Base-by-base conservation (phyloP, 2,329 filamentous ascomycete species). In the Fusarium miscanthi region DNA sequence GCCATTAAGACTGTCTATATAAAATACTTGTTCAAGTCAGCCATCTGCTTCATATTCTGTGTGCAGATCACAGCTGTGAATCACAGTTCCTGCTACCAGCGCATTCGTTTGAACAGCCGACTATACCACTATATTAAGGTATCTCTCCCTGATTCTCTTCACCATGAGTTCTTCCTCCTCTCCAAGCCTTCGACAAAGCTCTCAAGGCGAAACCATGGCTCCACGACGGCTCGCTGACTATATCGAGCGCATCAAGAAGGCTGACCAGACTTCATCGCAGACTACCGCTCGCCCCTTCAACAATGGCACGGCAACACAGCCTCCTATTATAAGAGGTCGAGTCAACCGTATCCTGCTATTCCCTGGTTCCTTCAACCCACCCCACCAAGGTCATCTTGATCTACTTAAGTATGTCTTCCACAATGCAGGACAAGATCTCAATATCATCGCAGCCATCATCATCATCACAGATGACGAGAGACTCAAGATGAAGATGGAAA, bases 351-450 rank as follows among this genome's bases (percentile, higher is more conserved):
- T 83, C n/a, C 66, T 83, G 3, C 27, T 83, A 3, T 83, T 76
- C 57, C 80, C 80, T 2, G 82, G 82, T 1, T 78, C 78, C 14
- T 83, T 83, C 72, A 83, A 84, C 57, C 82, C 82, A 2, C 81
- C 82, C 19, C 81, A 83, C 54, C 71, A 63, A 10, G 81, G 81
- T 0, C 82, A 83, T 49, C 48, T 78, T 2, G 64, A 79, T 1
- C 76, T 83, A 7, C 76, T 84, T 2, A 58, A 63, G 2, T 74
- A 82, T 57, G 76, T 77, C 13, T 77, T 78, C 40, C 51, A 63
- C 2, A 74, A 80, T 45, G 71, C 73, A 11, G 78, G 77, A 8
- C 51, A 64, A 4, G 78, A 80, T 21, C 66, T 82, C 10, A 59
- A 78, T 35, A 64, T 82, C 19, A 60, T 78, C 10, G 81, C 73